A percentile compares a stretch with the other conserved stretches of the same genome.
phyloP scores from a whole-genome alignment of 2,329 filamentous ascomycete genomes.

The Calycina herbarum region DNA sequence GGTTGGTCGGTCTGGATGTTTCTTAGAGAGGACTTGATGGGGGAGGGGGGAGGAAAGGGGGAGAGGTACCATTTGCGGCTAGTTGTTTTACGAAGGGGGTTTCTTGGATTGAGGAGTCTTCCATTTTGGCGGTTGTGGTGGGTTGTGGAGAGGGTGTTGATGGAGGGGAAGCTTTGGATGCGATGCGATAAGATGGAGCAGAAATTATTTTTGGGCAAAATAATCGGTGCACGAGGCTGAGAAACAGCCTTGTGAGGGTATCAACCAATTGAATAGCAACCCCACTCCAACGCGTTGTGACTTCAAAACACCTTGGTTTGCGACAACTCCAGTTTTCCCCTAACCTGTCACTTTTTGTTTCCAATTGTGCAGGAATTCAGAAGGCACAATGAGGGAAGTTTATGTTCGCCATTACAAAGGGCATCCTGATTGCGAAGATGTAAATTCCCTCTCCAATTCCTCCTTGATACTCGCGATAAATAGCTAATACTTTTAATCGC shows the following conservation, averaged over 20 bases:
- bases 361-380: background rate
- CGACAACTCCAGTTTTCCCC: background rate
- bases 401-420: background rate
- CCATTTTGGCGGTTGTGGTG: conserved; percentile 7
- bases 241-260: background rate
- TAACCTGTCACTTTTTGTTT: background rate
- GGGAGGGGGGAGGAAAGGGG: background rate
- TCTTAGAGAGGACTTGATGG: too few relatives aligned
- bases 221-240: background rate
- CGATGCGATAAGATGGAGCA: conserved; percentile 6
- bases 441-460: background rate
- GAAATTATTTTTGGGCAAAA: conserved; percentile 8
- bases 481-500: background rate
- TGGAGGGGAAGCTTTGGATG: conserved; percentile 2
- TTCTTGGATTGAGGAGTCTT: conserved; percentile 29
- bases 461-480: too few relatives aligned
- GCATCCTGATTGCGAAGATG: background rate
- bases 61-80: conserved; percentile 38
- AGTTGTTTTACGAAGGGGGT: conserved; percentile 40
- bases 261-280: background rate
- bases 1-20: conserved; percentile 75
- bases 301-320: background rate
- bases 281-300: background rate
- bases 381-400: background rate
- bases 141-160: background rate